These are phyloP conservation scores for Talaromyces stipitatus DNA, from an alignment of 495 filamentous ascomycete genomes.

Conservation along the genomic window DNA sequence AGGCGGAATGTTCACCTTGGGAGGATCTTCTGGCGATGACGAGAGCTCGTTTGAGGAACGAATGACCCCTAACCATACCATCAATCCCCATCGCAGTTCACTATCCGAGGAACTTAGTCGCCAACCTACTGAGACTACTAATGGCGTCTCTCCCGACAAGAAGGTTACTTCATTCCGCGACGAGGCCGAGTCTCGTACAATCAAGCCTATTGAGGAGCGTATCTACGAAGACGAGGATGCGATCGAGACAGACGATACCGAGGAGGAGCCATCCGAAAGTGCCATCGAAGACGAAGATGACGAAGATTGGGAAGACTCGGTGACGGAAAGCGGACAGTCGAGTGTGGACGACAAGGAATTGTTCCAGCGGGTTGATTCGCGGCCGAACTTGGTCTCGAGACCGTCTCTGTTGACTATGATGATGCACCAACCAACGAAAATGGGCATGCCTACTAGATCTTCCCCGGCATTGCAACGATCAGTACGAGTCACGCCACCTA, in stretches of 20 bases:
- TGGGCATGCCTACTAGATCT: constrained; percentile 57
- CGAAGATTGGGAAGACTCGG: constrained; percentile 86
- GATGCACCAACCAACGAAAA: constrained; percentile 60
- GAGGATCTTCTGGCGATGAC: constrained; percentile 69
- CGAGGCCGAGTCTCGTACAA: constrained; percentile 59
- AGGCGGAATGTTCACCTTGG: constrained; percentile 65
- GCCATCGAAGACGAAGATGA: constrained; percentile 84
- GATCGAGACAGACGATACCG: constrained; percentile 59
- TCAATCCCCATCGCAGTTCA: constrained; percentile 38
- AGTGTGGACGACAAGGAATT: constrained; percentile 70
- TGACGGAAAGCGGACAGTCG: constrained; percentile 76
- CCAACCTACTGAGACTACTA: constrained; percentile 10
- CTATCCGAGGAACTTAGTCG: constrained; percentile 46
- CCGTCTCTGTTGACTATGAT: constrained; percentile 85
- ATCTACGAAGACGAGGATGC: constrained; percentile 62
- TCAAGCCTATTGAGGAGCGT: constrained; percentile 52
- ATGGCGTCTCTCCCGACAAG: constrained; percentile 36
- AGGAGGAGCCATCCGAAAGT: constrained; percentile 59
- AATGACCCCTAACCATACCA: constrained; percentile 34
- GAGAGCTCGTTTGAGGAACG: constrained; percentile 72
- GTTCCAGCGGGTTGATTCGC: constrained; percentile 88
- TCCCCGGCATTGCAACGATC: constrained; percentile 70
- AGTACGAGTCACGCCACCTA: constrained; percentile 63
- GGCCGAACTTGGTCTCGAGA: constrained; percentile 74
- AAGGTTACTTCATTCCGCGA: constrained; percentile 85